Evolutionary conservation across 495 filamentous ascomycete genomes (phyloP).

Genomic region (Hypoxylon crocopeplum): DNA sequence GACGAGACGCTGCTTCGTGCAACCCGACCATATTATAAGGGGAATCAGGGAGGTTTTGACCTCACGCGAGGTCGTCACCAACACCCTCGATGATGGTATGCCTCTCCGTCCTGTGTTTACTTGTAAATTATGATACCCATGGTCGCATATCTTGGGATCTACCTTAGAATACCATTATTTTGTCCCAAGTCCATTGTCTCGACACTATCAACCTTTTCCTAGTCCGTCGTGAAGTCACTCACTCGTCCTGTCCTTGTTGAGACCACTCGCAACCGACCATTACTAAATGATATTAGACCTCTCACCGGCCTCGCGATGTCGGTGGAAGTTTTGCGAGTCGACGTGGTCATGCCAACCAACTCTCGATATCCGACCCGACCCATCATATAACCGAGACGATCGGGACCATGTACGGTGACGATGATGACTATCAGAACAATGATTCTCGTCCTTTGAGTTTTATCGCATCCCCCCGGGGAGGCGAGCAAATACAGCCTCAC

Average conservation of each 20-base stretch:
- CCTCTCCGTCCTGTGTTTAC: conserved; percentile 7
- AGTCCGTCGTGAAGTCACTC: neutral
- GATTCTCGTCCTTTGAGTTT: conserved; percentile 56
- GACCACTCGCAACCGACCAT: conserved; percentile 24
- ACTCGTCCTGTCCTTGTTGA: neutral
- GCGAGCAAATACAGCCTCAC: conserved; percentile 41
- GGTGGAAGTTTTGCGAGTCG: conserved; percentile 61
- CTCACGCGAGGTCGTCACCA: conserved; percentile 46
- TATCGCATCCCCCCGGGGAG: conserved; percentile 49
- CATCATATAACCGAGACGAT: conserved; percentile 99
- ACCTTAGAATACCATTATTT: conserved; percentile 6
- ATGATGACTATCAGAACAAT: conserved; percentile 63
- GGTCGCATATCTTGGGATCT: conserved; percentile 24
- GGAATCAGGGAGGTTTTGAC: conserved; percentile 43
- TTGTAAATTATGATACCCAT: neutral
- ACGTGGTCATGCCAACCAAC: conserved; percentile 61
- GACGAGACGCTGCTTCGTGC: conserved; percentile 41
- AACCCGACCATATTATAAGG: conserved; percentile 41
- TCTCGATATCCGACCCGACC: conserved; percentile 67
- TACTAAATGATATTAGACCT: conserved; percentile 50
- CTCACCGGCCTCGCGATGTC: conserved; percentile 61
- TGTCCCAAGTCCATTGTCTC: neutral
- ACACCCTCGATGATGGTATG: conserved; percentile 47
- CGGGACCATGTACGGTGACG: conserved; percentile 92
- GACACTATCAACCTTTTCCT: neutral